Conservation (phyloP, 768 basidiomycete species). For the Tricholoma matsutake region DNA sequence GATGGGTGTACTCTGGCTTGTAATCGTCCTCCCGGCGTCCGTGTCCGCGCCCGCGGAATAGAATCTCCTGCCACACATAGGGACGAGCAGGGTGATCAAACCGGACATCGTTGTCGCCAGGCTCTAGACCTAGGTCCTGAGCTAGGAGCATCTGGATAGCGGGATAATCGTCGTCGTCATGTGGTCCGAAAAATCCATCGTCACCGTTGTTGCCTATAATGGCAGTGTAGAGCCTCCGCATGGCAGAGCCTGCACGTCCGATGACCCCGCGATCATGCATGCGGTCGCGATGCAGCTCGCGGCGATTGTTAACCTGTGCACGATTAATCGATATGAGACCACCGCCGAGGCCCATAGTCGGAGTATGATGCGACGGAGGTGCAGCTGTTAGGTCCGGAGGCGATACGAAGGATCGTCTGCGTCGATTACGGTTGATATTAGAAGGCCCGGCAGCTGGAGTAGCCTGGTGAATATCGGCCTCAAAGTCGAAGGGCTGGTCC, state of each 20-base stretch:
- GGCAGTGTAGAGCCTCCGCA: conserved; percentile 13
- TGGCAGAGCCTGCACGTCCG: conserved; percentile 8
- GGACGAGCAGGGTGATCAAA: conserved; percentile 7
- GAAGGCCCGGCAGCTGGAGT: conserved; percentile 17
- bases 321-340: conserved; percentile 47
- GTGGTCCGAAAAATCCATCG: background rate
- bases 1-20: conserved; percentile 62
- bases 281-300: conserved; percentile 14
- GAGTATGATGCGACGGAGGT: conserved; percentile 52
- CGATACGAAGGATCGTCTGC: conserved; percentile 19
- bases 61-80: conserved; percentile 7
- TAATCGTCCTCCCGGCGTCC: conserved; percentile 40
- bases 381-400: conserved; percentile 29
- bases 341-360: conserved; percentile 64
- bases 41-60: background rate
- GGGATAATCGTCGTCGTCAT: conserved; percentile 10
- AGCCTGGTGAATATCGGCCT: conserved; percentile 24
- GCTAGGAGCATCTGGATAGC: conserved; percentile 12
- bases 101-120: background rate
- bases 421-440: conserved; percentile 19
- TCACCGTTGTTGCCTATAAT: conserved; percentile 6
- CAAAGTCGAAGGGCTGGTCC: conserved; percentile 50
- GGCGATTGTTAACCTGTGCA: conserved; percentile 16
- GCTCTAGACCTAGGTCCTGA: conserved; percentile 3
- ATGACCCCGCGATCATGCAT: conserved; percentile 12